Evolutionary conservation across 1,139 yeast species (phyloP).

Genomic region (Diutina scorzettiae): DNA sequence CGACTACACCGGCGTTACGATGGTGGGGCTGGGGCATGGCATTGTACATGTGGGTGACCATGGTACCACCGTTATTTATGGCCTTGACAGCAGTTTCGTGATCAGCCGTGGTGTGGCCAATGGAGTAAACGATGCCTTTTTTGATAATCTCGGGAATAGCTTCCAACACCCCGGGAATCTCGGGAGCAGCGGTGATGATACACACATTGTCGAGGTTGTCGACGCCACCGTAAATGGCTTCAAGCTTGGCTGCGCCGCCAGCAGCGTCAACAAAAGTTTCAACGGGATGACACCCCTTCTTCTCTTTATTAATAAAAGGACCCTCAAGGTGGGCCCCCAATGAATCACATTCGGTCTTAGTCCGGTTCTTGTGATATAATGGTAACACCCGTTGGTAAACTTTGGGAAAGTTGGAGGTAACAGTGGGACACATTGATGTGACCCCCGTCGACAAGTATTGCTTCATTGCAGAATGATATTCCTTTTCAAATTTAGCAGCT

Average conservation of each 20-base stretch:
- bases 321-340: constrained; percentile 60
- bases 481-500: constrained; percentile 17
- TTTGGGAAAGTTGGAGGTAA: constrained; percentile 42
- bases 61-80: constrained; percentile 39
- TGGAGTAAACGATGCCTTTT: constrained; percentile 30
- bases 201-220: constrained; percentile 32
- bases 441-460: constrained; percentile 44
- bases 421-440: constrained; percentile 49
- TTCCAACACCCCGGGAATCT: constrained; percentile 42
- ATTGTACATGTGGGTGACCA: constrained; percentile 54
- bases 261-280: constrained; percentile 42
- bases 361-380: constrained; percentile 25
- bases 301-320: constrained; percentile 42
- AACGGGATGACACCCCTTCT: constrained; percentile 54
- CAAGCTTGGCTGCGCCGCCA: constrained; percentile 15
- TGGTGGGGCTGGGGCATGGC: constrained; percentile 65
- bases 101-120: constrained; percentile 47
- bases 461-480: constrained; percentile 35
- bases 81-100: constrained; percentile 40
- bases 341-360: constrained; percentile 32
- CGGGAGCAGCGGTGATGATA: constrained; percentile 54
- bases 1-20: constrained; percentile 48
- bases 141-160: constrained; percentile 29
- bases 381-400: constrained; percentile 44
- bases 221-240: constrained; percentile 34